Evolutionary conservation across 1,284 basidiomycete genomes (phyloP).

Genomic region (Apiotrichum sp.): DNA sequence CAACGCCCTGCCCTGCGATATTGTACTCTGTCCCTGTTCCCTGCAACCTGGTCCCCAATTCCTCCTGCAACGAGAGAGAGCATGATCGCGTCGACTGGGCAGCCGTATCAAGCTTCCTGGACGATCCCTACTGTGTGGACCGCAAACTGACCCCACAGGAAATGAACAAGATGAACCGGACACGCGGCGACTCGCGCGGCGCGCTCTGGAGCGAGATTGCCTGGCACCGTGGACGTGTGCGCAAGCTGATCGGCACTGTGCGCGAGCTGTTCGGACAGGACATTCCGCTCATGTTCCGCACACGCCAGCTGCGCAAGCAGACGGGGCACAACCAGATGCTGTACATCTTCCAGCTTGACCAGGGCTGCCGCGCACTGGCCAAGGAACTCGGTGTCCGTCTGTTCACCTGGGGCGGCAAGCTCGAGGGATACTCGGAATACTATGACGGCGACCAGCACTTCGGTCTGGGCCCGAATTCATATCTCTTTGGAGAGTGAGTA

Average conservation of each 20-base stretch:
- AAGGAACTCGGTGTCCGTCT: constrained; percentile 19
- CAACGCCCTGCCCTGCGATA: too few species aligned
- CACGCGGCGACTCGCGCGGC: constrained; percentile 10
- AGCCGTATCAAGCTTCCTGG: too few species aligned
- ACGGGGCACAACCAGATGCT: constrained; percentile 12
- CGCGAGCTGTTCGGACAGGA: constrained; percentile 2
- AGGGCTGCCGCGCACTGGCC: constrained; percentile 16
- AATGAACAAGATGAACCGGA: neutral
- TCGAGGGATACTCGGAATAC: constrained; percentile 14
- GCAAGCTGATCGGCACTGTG: constrained; percentile 11
- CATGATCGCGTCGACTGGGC: too few species aligned
- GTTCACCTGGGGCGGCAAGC: constrained; percentile 13
- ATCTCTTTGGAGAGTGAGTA: constrained; percentile 26
- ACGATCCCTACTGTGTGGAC: too few species aligned
- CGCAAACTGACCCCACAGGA: too few species aligned
- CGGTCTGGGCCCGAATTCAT: constrained; percentile 20
- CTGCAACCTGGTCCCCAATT: too few species aligned
- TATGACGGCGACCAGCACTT: constrained; percentile 27
- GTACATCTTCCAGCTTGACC: constrained; percentile 25
- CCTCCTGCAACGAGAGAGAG: too few species aligned
- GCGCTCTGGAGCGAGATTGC: constrained; percentile 19
- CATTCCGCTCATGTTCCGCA: constrained; percentile 22
- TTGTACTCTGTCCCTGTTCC: too few species aligned
- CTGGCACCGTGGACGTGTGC: constrained; percentile 20
- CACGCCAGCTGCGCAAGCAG: constrained; percentile 17